These are phyloP conservation scores for Daldinia sp. DNA, from an alignment of 2,329 filamentous ascomycete species.

Conservation along the genomic window DNA sequence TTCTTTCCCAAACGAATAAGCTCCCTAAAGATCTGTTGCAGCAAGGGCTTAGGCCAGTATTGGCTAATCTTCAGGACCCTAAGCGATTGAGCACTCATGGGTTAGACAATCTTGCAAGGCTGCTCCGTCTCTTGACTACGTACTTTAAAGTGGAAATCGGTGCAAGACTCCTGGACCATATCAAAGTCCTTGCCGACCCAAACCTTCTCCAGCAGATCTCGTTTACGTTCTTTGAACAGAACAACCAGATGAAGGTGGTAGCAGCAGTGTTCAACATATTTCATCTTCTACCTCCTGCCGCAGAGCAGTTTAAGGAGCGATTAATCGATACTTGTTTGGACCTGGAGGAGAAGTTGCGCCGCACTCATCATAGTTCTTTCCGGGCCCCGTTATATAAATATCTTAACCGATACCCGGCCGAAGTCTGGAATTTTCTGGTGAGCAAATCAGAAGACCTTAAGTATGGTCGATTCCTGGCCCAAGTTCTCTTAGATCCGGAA, in stretches of 20 bases:
- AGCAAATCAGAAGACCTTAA: slow-evolving; percentile 81
- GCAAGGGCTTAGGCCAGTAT: slow-evolving; percentile 90
- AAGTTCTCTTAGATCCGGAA: slow-evolving; percentile 79
- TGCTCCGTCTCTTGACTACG: slow-evolving; percentile 91
- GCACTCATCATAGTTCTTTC: slow-evolving; percentile 93
- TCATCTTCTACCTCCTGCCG: slow-evolving; percentile 89
- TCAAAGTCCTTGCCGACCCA: slow-evolving; percentile 87
- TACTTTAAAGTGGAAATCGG: slow-evolving; percentile 99
- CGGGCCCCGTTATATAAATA: slow-evolving; percentile 90
- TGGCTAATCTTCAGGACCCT: slow-evolving; percentile 94
- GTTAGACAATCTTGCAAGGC: slow-evolving; percentile 86
- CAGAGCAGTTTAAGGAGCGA: slow-evolving; percentile 88
- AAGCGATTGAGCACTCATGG: slow-evolving; percentile 89
- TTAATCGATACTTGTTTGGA: slow-evolving; percentile 91
- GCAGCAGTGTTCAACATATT: slow-evolving; percentile 97
- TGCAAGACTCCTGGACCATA: slow-evolving; percentile 88
- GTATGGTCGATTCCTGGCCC: slow-evolving; percentile 90
- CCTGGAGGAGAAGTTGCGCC: slow-evolving; percentile 82
- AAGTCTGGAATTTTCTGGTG: slow-evolving; percentile 84
- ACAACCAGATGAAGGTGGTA: slow-evolving; percentile 91
- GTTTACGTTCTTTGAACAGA: slow-evolving; percentile 93
- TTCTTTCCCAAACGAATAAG: slow-evolving; percentile 88
- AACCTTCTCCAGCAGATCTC: slow-evolving; percentile 85
- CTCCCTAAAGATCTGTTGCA: slow-evolving; percentile 95
- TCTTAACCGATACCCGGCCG: slow-evolving; percentile 89